phyloP scores from a whole-genome alignment of 192 early-diverging fungal species.

The Podila epicladia region DNA sequence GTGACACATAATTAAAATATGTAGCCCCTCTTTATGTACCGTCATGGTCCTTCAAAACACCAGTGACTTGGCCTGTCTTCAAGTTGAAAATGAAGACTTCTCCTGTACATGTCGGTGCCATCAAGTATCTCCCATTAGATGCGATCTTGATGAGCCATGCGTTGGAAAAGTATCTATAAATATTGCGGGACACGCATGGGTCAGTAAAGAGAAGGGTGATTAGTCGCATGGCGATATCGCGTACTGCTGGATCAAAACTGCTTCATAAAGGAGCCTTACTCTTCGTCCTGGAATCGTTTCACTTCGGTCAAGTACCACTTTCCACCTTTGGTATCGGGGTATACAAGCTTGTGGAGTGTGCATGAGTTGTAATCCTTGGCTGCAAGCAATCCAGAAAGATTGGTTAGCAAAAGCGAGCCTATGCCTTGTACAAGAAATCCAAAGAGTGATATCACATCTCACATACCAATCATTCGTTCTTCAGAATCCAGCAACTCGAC shows the following conservation, averaged over 20 bases:
- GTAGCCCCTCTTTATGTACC: slow-evolving; percentile 31
- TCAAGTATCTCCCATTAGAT: slow-evolving; percentile 88
- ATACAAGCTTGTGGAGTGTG: slow-evolving; percentile 85
- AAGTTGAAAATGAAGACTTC: slow-evolving; percentile 88
- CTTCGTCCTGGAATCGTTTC: slow-evolving; percentile 79
- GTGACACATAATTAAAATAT: too few relatives aligned
- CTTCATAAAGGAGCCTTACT: slow-evolving; percentile 56
- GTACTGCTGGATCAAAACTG: too few relatives aligned
- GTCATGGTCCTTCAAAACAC: slow-evolving; percentile 88
- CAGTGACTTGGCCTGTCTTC: slow-evolving; percentile 77
- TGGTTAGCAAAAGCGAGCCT: neutral
- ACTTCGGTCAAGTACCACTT: slow-evolving; percentile 82
- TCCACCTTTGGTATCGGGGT: slow-evolving; percentile 75
- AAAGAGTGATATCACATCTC: neutral
- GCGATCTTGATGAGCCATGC: slow-evolving; percentile 95
- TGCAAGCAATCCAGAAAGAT: slow-evolving; percentile 17
- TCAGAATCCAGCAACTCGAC: slow-evolving; percentile 91
- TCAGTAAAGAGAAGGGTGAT: neutral
- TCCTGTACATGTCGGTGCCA: slow-evolving; percentile 90
- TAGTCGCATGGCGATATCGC: too few relatives aligned
- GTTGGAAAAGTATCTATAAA: slow-evolving; percentile 82
- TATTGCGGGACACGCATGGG: neutral
- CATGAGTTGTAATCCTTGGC: slow-evolving; percentile 89
- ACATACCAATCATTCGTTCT: slow-evolving; percentile 76
- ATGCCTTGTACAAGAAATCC: neutral